These are phyloP conservation scores for Xerocomus nothofagi DNA, from an alignment of 1,284 basidiomycete species.

Conservation along the genomic window DNA sequence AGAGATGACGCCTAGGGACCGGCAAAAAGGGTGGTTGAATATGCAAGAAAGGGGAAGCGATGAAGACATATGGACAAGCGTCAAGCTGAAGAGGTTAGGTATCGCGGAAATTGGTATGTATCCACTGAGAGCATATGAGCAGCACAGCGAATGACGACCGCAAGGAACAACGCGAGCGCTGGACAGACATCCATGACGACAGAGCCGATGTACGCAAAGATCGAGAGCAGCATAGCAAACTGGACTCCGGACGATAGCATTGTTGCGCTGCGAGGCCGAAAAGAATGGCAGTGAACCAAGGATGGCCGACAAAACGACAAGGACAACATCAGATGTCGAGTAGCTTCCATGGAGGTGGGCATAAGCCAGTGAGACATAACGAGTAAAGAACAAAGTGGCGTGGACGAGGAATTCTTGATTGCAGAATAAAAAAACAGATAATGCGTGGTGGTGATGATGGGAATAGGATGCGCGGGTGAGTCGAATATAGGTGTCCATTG, in stretches of 20 bases:
- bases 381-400: constrained; percentile 19
- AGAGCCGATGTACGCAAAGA: constrained; percentile 17
- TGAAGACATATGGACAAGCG: constrained; percentile 12
- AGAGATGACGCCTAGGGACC: not conserved
- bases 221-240: constrained; percentile 28
- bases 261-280: constrained; percentile 14
- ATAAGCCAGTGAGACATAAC: constrained; percentile 24
- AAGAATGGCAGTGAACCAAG: not conserved
- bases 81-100: constrained; percentile 17
- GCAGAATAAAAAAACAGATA: constrained; percentile 38
- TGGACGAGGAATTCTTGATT: constrained; percentile 29
- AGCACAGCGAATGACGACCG: constrained; percentile 16
- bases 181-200: constrained; percentile 19
- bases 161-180: constrained; percentile 13
- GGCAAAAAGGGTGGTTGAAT: constrained; percentile 9
- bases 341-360: constrained; percentile 8
- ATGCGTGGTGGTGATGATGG: constrained; percentile 24
- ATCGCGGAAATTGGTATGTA: constrained; percentile 13
- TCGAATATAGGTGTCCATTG: constrained; percentile 32
- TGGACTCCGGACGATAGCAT: constrained; percentile 15
- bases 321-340: constrained; percentile 4
- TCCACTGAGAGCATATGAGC: constrained; percentile 6
- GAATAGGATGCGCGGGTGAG: constrained; percentile 27
- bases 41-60: constrained; percentile 25
- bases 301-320: constrained; percentile 20